Conservation (phyloP, 352 stramenopile genomes). For the Globisporangium splendens region DNA sequence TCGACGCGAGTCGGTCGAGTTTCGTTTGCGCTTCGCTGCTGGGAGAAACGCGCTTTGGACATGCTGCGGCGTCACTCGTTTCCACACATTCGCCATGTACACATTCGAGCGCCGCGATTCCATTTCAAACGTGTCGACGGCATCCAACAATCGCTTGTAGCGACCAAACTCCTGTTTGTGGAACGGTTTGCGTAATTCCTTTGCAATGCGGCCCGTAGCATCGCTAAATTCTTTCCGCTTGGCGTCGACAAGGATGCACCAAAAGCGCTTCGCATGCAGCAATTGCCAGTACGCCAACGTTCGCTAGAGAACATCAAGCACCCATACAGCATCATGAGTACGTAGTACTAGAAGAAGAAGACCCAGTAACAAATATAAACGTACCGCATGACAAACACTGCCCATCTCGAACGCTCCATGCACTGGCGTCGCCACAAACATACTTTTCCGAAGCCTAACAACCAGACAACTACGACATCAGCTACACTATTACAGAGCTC, state of each 20-base stretch:
- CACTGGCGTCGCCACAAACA: slow-evolving; percentile 26
- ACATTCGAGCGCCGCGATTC: slow-evolving; percentile 32
- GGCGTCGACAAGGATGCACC: slow-evolving; percentile 66
- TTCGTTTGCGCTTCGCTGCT: not conserved
- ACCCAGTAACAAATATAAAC: slow-evolving; percentile 5
- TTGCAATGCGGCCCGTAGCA: slow-evolving; percentile 41
- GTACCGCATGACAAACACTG: slow-evolving; percentile 77
- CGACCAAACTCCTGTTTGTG: slow-evolving; percentile 70
- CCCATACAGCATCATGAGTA: not conserved
- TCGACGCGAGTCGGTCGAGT: slow-evolving; percentile 24
- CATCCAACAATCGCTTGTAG: slow-evolving; percentile 56
- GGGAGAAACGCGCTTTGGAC: slow-evolving; percentile 53
- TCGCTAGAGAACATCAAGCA: slow-evolving; percentile 31
- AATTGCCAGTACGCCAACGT: slow-evolving; percentile 77
- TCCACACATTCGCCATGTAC: slow-evolving; percentile 68
- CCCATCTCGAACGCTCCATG: slow-evolving; percentile 58
- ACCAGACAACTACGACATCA: not conserved
- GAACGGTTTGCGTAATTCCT: slow-evolving; percentile 34
- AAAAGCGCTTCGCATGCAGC: slow-evolving; percentile 79
- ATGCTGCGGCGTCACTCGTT: slow-evolving; percentile 38
- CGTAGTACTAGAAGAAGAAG: not conserved
- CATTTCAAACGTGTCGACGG: slow-evolving; percentile 68
- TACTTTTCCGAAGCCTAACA: slow-evolving; percentile 35
- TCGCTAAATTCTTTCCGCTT: slow-evolving; percentile 44
- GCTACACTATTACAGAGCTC: not conserved